phyloP scores from a whole-genome alignment of 495 filamentous ascomycete species.

The Penicillium chermesinum region DNA sequence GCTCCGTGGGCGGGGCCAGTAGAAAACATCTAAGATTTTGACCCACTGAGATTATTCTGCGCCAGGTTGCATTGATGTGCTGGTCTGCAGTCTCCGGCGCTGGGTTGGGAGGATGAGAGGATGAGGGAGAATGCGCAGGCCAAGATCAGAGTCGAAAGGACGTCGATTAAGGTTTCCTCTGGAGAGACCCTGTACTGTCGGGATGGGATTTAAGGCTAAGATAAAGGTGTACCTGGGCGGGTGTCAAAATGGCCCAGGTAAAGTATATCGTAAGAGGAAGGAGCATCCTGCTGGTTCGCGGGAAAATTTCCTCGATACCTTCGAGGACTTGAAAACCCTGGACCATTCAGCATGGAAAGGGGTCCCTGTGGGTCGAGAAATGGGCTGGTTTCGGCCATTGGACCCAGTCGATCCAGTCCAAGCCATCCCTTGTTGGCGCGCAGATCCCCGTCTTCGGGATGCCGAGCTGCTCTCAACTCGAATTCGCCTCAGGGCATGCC shows the following conservation, averaged over 20 bases:
- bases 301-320: not conserved
- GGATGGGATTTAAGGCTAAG: too few relatives aligned
- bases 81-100: too few relatives aligned
- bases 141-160: not conserved
- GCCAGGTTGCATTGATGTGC: too few relatives aligned
- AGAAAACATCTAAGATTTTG: not conserved
- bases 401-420: too few relatives aligned
- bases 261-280: not conserved
- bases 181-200: too few relatives aligned
- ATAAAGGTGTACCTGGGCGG: not conserved
- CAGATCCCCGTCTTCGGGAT: slow-evolving; percentile 19
- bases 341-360: slow-evolving; percentile 18
- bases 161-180: too few relatives aligned
- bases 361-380: slow-evolving; percentile 14
- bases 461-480: slow-evolving; percentile 14
- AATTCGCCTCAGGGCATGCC: too few relatives aligned
- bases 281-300: not conserved
- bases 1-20: not conserved
- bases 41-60: too few relatives aligned
- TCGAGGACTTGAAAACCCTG: too few relatives aligned
- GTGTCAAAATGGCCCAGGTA: not conserved
- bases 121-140: too few relatives aligned
- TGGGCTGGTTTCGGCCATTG: slow-evolving; percentile 17
- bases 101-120: too few relatives aligned
- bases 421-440: slow-evolving; percentile 1